Evolutionary conservation across 345 rosid genomes (phyloP).

Genomic region (Hibiscus mutabilis): DNA sequence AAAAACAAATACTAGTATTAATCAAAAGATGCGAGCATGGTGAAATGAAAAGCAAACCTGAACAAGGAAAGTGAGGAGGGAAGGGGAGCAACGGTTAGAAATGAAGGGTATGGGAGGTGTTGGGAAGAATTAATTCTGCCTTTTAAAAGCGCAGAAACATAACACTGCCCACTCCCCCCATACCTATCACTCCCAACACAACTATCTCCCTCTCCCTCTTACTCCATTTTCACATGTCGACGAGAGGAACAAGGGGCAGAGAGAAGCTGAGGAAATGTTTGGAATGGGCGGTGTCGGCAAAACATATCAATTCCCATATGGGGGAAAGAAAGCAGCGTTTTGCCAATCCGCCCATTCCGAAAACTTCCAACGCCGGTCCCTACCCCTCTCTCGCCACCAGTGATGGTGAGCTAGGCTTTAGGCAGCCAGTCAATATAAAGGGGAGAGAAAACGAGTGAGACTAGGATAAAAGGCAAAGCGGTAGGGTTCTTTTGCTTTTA

Average conservation of each 20-base stretch:
- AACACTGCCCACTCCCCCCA: constrained; percentile 18
- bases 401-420: not conserved
- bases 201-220: not conserved
- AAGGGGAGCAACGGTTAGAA: constrained; percentile 13
- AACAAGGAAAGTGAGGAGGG: not conserved
- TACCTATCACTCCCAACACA: constrained; percentile 14
- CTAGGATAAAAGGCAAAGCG: no score
- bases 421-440: not conserved
- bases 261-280: constrained; percentile 13
- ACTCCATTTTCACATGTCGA: not conserved
- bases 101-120: constrained; percentile 20
- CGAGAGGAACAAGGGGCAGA: constrained; percentile 8
- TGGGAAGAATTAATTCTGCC: constrained; percentile 5
- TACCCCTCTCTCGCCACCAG: not conserved
- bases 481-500: not conserved
- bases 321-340: not conserved
- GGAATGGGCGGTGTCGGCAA: constrained; percentile 22
- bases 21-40: no score
- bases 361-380: not conserved
- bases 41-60: no score
- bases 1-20: no score
- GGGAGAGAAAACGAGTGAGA: not conserved
- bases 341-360: constrained; percentile 17
- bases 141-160: not conserved
- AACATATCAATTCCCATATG: not conserved